phyloP scores from a whole-genome alignment of 2,329 filamentous ascomycete genomes.

The Leptoxyphium fumago region DNA sequence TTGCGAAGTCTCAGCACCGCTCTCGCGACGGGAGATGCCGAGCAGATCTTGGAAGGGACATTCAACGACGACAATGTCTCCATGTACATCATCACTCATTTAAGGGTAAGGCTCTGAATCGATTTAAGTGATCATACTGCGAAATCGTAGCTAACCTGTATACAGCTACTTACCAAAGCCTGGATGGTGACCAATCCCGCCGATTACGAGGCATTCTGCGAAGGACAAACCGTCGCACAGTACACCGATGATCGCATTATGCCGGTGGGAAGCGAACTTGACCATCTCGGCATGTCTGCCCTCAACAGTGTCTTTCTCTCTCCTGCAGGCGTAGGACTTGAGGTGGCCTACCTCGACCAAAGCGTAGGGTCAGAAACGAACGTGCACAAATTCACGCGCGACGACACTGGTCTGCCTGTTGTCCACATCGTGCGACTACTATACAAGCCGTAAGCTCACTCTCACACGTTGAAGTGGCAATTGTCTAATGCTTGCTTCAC shows the following conservation, averaged over 20 bases:
- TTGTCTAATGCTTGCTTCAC: slow-evolving; percentile 1
- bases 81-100: slow-evolving; percentile 72
- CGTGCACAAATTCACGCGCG: slow-evolving; percentile 46
- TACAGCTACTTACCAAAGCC: slow-evolving; percentile 63
- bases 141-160: slow-evolving; percentile 1
- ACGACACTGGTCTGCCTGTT: slow-evolving; percentile 25
- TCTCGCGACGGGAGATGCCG: slow-evolving; percentile 42
- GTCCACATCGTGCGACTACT: slow-evolving; percentile 52
- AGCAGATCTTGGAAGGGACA: slow-evolving; percentile 20
- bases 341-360: slow-evolving; percentile 83
- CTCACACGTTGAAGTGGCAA: not conserved
- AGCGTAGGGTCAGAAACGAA: slow-evolving; percentile 67
- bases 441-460: slow-evolving; percentile 44
- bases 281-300: slow-evolving; percentile 70
- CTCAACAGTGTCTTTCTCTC: slow-evolving; percentile 67
- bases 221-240: slow-evolving; percentile 44
- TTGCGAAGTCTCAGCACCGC: slow-evolving; percentile 47
- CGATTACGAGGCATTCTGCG: slow-evolving; percentile 58
- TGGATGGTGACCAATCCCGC: slow-evolving; percentile 64
- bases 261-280: slow-evolving; percentile 67
- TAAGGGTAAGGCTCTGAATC: slow-evolving; percentile 34
- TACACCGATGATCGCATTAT: slow-evolving; percentile 62
- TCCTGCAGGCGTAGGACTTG: slow-evolving; percentile 62
- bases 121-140: not conserved
- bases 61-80: slow-evolving; percentile 62